Evolutionary conservation across 2,329 filamentous ascomycete genomes (phyloP), one percentile per base, ranked within the genome.

Genomic region (Tolypocladium paradoxum): DNA sequence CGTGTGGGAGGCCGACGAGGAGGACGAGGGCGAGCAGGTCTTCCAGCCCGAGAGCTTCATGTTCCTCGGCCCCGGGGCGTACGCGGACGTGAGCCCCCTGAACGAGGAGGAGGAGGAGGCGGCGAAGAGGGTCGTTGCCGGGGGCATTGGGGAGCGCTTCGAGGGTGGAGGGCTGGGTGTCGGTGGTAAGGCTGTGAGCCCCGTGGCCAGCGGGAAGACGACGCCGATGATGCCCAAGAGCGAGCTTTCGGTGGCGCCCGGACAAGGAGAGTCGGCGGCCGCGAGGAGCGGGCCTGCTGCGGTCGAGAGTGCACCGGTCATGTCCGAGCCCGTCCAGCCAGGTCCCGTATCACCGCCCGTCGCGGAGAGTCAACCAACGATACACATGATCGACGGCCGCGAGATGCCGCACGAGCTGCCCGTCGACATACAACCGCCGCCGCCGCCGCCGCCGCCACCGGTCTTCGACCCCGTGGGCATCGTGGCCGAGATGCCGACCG

Each of bases 31-130:
- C 33, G 59, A 66, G 43, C 69, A 59, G 2, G 75, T 76, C 53
- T 79, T 78, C 55, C 74, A 78, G 55, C 74, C 76, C 3, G 76
- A 77, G 56, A 73, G 68, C 55, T 77, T 79, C 57, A 77, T 78
- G 71, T 79, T 73, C 57, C 69, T 79, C 18, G 76, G 76, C 0
- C 74, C 76, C 0, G 74, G 72, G 2, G 62, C 65, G 2, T 73
- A 74, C 57, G 71, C 61, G 29, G 75, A 77, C 50, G 64, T 75
- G n/a, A 76, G 71, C 46, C 72, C 75, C 0, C 50, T 73, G 31
- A 65, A 57, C 0, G 70, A 72, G 29, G 70, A 74, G 49, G 71
- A 75, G 34, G 69, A 69, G 4, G 58, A 54, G 18, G 57, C 56
- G 12, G 53, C 53, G 35, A 53, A 40, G 53, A 56, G 57, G 33